Percentiles rank a stretch among this genome's conserved stretches.
These are phyloP conservation scores for Volutella citrinella DNA, from an alignment of 2,329 filamentous ascomycete genomes.

Conservation along the genomic window DNA sequence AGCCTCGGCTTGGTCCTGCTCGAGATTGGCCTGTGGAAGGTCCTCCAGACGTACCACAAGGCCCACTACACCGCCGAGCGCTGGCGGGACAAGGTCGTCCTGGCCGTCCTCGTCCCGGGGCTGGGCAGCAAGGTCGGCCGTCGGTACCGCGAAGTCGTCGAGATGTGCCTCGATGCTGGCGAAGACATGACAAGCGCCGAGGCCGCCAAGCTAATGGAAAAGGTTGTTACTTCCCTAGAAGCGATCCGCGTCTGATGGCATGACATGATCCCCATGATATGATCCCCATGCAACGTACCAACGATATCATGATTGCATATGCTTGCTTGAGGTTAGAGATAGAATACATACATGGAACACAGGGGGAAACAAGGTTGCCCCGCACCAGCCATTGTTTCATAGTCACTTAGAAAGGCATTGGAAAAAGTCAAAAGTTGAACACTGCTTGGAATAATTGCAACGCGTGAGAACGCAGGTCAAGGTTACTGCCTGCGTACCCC, in stretches of 20 bases:
- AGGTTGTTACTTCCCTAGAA: slow-evolving; percentile 39
- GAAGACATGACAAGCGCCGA: slow-evolving; percentile 37
- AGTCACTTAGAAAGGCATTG: no score
- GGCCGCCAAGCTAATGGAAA: slow-evolving; percentile 39
- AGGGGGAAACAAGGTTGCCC: no score
- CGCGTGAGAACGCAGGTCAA: no score
- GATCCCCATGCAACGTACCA: no score
- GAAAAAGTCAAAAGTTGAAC: no score
- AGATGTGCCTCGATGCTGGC: slow-evolving; percentile 36
- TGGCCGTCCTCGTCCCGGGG: slow-evolving; percentile 38
- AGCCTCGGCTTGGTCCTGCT: slow-evolving; percentile 48
- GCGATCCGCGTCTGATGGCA: slow-evolving; percentile 31
- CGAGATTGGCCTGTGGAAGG: slow-evolving; percentile 49
- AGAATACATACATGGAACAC: no score
- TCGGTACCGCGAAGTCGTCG: slow-evolving; percentile 39
- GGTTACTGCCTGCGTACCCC: no score
- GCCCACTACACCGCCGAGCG: slow-evolving; percentile 39
- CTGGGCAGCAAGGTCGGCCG: slow-evolving; percentile 40
- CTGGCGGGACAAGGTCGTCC: slow-evolving; percentile 41
- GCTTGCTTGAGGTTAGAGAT: no score
- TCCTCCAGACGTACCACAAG: slow-evolving; percentile 38
- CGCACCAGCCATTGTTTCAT: no score
- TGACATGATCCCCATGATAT: no score
- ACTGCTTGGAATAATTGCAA: no score
- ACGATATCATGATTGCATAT: no score